Conservation (phyloP, 495 filamentous ascomycete species). For the Neurospora sp. region DNA sequence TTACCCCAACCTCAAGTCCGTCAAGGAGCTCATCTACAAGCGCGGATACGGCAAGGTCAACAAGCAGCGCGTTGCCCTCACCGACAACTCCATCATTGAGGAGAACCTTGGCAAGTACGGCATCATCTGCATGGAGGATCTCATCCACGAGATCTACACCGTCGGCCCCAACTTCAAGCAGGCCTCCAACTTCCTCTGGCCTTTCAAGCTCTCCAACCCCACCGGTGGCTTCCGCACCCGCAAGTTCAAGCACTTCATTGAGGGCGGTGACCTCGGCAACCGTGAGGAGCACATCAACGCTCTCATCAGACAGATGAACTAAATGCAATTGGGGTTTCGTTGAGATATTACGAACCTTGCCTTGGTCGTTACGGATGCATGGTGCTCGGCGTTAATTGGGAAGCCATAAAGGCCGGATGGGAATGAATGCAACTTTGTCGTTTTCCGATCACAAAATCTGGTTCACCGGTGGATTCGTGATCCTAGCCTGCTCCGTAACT, state of each 20-base stretch:
- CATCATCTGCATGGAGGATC: constrained; percentile 98
- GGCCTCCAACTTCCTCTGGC: constrained; percentile 99
- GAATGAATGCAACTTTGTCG: constrained; percentile 23
- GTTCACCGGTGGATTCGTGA: constrained; percentile 13
- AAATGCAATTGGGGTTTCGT: constrained; percentile 24
- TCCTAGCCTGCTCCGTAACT: constrained; percentile 12
- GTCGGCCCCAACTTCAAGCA: constrained; percentile 99
- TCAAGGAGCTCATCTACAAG: constrained; percentile 99
- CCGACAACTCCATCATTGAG: constrained; percentile 97
- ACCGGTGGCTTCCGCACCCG: constrained; percentile 88
- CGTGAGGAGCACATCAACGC: constrained; percentile 97
- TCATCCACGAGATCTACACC: constrained; percentile 98
- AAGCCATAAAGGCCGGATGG: constrained; percentile 14
- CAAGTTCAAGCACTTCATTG: constrained; percentile 99
- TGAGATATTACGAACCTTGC: constrained; percentile 25
- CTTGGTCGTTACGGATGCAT: constrained; percentile 29
- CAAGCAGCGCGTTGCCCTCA: constrained; percentile 90
- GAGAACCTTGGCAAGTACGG: constrained; percentile 92
- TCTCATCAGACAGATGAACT: constrained; percentile 98
- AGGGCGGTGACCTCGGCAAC: constrained; percentile 97
- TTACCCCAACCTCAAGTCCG: constrained; percentile 96
- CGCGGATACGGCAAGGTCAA: constrained; percentile 96
- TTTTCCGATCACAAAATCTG: constrained; percentile 12
- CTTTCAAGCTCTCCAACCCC: constrained; percentile 98
- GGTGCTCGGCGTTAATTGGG: constrained; percentile 23